Evolutionary conservation across 169 alveolate species (phyloP), one percentile per base, ranked within the genome.

Genomic region (Amoebophrya sp.): DNA sequence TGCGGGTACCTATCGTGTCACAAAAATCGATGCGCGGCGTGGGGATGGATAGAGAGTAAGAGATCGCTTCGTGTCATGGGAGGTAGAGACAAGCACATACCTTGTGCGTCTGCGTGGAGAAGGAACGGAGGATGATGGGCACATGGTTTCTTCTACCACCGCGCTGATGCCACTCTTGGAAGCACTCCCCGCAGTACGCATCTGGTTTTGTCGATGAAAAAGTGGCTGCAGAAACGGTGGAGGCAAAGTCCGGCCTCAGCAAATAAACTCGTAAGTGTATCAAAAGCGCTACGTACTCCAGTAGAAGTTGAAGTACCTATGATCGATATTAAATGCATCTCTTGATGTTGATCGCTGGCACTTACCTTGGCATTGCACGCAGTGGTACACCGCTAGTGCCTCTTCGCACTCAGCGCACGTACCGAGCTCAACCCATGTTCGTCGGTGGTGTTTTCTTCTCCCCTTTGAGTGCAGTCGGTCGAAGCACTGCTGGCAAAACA

Each of bases 391-490:
- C 10, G 93, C 93, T 10, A 91, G 45, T 40, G 92, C 70, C 69
- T 89, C 90, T 34, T 88, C 92, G 45, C 93, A 91, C 39, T 91
- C 93, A 7, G 93, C 90, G 78, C 93, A 91, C 43, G 87, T 89
- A 7, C 93, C 93, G 88, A 91, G 67, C 89, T 91, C 93, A 13
- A 91, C 93, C 93, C 93, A 91, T 2, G 93, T 91, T 39, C 93
- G 88, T 69, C 90, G 91, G 69, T 91, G 93, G 50, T 89, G 43
- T 23, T 91, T 89, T 40, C 93, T 40, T 15, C 91, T 90, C 20
- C 93, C 93, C 48, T 91, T 91, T 45, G 89, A 70, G 89, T 91
- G 93, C 67, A 91, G 78, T 16, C 90, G 40, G 69, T 91, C 93
- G 67, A 91, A 91, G 88, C 93, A 91, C 41, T 89, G 92, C 87